Percentiles rank a stretch among this genome's conserved stretches.
phyloP scores from a whole-genome alignment of 768 basidiomycete genomes.

The Naganishia onofrii region DNA sequence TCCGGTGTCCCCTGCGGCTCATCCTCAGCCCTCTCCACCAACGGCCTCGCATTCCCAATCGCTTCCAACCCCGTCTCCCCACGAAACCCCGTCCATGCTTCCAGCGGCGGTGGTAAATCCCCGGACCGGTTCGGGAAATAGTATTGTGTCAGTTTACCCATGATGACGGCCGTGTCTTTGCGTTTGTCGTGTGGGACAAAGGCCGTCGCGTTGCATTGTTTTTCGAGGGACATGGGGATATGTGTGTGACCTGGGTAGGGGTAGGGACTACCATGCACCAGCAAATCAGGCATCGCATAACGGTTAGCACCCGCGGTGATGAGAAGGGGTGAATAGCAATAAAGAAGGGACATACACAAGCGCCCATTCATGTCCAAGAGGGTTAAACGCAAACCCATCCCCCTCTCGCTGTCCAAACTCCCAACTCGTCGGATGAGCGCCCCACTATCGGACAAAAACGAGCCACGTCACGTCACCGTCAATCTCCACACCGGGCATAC shows the following conservation, averaged over 20 bases:
- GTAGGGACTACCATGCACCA: neutral
- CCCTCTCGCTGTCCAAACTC: conserved; percentile 10
- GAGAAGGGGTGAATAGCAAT: neutral
- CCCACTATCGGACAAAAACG: neutral
- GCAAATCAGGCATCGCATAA: neutral
- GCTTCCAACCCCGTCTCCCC: neutral
- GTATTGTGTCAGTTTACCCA: conserved; percentile 11
- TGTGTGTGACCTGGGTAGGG: conserved; percentile 12
- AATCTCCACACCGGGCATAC: too few relatives aligned
- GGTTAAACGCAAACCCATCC: conserved; percentile 15
- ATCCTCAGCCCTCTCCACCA: neutral
- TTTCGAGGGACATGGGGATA: conserved; percentile 9
- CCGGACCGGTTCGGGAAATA: conserved; percentile 6
- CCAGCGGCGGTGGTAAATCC: neutral
- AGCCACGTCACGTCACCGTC: too few relatives aligned
- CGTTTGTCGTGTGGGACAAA: neutral
- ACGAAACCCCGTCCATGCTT: neutral
- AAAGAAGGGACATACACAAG: neutral
- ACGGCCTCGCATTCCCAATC: neutral
- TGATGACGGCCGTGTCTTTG: neutral
- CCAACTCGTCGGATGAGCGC: neutral
- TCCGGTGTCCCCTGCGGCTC: neutral
- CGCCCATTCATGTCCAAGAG: conserved; percentile 18
- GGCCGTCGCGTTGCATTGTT: neutral
- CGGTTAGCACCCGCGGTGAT: neutral